A percentile compares a stretch with the other conserved stretches of the same genome.
These are phyloP conservation scores for Drechmeria coniospora DNA, from an alignment of 2,329 filamentous ascomycete genomes.

Conservation along the genomic window DNA sequence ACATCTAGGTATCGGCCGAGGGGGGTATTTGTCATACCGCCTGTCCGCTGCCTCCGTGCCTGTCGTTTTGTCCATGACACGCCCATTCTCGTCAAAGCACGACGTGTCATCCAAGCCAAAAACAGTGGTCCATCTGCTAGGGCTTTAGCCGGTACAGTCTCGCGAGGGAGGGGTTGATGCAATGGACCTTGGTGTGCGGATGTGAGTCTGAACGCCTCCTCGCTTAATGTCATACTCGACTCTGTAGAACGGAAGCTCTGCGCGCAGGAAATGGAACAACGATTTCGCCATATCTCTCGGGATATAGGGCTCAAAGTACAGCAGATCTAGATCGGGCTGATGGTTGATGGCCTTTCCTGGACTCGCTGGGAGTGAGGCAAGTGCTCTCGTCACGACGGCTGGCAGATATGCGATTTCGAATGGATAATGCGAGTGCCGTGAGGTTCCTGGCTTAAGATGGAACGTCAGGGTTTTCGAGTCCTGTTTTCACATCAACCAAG, in stretches of 20 bases:
- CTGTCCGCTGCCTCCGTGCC: slow-evolving; percentile 30
- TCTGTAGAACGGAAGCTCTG: slow-evolving; percentile 60
- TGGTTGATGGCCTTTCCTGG: slow-evolving; percentile 44
- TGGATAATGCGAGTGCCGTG: slow-evolving; percentile 31
- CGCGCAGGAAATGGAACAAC: slow-evolving; percentile 55
- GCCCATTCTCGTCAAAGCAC: slow-evolving; percentile 32
- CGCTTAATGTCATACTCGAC: slow-evolving; percentile 60
- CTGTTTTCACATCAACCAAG: no score
- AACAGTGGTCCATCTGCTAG: slow-evolving; percentile 32
- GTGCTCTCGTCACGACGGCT: slow-evolving; percentile 18
- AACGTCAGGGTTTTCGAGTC: no score
- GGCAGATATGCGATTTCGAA: slow-evolving; percentile 32
- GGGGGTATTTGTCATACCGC: slow-evolving; percentile 37
- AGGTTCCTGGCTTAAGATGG: slow-evolving; percentile 1
- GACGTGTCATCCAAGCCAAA: slow-evolving; percentile 48
- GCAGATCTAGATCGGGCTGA: slow-evolving; percentile 53
- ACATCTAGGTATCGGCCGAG: slow-evolving; percentile 56
- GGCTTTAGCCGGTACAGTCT: not conserved
- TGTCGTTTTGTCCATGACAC: slow-evolving; percentile 28
- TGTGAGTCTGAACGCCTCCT: slow-evolving; percentile 43
- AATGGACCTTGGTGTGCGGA: slow-evolving; percentile 34
- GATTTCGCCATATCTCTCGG: slow-evolving; percentile 36
- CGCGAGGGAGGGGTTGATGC: not conserved
- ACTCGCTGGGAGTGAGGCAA: slow-evolving; percentile 32
- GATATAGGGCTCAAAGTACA: slow-evolving; percentile 64